A percentile compares a stretch with the other conserved stretches of the same genome.
phyloP scores from a whole-genome alignment of 371 early-diverging fungal genomes.

The Mortierella sp. region DNA sequence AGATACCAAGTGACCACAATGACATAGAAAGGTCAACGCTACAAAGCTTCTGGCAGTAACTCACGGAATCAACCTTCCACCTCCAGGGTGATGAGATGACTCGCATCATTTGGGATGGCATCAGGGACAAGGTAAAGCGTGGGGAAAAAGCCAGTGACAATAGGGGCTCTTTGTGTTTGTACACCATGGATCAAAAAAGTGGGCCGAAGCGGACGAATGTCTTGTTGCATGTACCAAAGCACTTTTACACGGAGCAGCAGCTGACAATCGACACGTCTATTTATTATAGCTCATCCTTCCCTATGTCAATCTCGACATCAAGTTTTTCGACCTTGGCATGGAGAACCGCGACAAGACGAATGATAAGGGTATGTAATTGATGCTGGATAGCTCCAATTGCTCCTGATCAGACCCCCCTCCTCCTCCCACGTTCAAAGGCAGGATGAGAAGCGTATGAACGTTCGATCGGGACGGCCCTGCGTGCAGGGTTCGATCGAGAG shows the following conservation, averaged over 20 bases:
- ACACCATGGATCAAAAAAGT: background rate
- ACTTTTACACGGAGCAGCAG: background rate
- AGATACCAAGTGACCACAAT: background rate
- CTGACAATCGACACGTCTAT: too few relatives aligned
- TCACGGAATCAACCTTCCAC: background rate
- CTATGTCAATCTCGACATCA: conserved; percentile 87
- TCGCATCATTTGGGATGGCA: conserved; percentile 93
- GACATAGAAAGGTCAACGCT: background rate
- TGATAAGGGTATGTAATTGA: conserved; percentile 29
- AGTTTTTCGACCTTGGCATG: conserved; percentile 94
- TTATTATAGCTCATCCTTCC: conserved; percentile 78
- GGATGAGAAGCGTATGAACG: background rate
- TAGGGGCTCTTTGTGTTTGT: background rate
- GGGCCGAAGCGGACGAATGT: too few relatives aligned
- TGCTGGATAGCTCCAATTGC: background rate
- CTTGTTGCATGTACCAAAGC: too few relatives aligned
- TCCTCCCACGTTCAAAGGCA: too few relatives aligned
- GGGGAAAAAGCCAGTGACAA: background rate
- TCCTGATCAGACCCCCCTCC: background rate
- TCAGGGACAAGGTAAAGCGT: conserved; percentile 80
- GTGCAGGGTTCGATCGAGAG: background rate
- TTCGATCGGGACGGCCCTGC: background rate
- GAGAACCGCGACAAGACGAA: conserved; percentile 84
- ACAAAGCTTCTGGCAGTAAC: background rate
- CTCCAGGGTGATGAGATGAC: conserved; percentile 94